These are phyloP conservation scores for Coemansia asiatica DNA, from an alignment of 192 early-diverging fungal species.

Conservation along the genomic window DNA sequence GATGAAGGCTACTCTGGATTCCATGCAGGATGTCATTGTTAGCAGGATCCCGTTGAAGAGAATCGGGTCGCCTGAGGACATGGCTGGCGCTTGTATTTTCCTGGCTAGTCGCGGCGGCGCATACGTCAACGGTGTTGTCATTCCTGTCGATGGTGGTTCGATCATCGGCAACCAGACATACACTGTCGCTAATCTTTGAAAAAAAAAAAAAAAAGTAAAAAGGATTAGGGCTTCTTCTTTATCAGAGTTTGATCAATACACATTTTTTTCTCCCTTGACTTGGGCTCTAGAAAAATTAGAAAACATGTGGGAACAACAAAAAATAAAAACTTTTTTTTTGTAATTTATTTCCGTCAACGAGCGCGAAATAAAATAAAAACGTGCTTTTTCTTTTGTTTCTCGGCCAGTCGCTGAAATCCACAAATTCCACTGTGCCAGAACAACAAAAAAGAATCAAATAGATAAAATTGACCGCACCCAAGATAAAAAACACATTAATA, in stretches of 20 bases:
- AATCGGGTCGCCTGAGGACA: slow-evolving; percentile 81
- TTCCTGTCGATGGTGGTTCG: slow-evolving; percentile 81
- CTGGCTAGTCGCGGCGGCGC: slow-evolving; percentile 71
- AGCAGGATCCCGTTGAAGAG: slow-evolving; percentile 65
- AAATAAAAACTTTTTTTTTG: slow-evolving; percentile 10
- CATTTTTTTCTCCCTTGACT: not conserved
- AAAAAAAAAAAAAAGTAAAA: no score
- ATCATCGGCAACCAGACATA: slow-evolving; percentile 33
- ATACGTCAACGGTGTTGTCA: slow-evolving; percentile 80
- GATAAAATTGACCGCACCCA: slow-evolving; percentile 8
- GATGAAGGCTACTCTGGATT: slow-evolving; percentile 67
- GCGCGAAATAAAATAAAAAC: not conserved
- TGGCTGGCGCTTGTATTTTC: slow-evolving; percentile 83
- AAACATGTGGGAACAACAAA: no score
- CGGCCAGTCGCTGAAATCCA: no score
- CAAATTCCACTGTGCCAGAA: not conserved
- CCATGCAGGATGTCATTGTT: slow-evolving; percentile 58
- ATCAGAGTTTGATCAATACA: not conserved
- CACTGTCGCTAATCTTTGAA: slow-evolving; percentile 16
- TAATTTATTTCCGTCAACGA: not conserved
- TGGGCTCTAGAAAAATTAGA: no score
- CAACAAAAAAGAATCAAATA: not conserved
- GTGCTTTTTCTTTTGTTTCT: no score
- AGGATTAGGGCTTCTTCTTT: not conserved
- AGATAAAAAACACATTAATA: slow-evolving; percentile 2